Conservation (phyloP, 495 filamentous ascomycete species). For the Xylaria sp. region DNA sequence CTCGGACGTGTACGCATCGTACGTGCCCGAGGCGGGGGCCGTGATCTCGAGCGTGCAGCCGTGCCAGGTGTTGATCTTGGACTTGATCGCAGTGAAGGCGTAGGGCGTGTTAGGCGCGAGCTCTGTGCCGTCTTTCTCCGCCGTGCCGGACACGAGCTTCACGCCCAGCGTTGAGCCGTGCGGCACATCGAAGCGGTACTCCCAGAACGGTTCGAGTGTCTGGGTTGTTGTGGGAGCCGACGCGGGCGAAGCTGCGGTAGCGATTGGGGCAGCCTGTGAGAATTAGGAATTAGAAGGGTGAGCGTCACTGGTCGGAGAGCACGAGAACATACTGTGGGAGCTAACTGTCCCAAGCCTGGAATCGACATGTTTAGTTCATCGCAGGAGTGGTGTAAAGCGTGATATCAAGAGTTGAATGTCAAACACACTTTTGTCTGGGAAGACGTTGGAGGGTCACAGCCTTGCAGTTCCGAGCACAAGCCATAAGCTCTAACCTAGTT, state of each 20-base stretch:
- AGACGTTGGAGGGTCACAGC: background rate
- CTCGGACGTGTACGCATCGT: slow-evolving; percentile 61
- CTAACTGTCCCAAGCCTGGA: slow-evolving; percentile 60
- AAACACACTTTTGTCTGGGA: background rate
- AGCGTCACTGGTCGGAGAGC: background rate
- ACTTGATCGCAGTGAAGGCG: slow-evolving; percentile 82
- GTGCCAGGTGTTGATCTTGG: slow-evolving; percentile 88
- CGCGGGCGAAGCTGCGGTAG: slow-evolving; percentile 33
- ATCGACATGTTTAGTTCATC: slow-evolving; percentile 49
- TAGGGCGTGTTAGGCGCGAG: slow-evolving; percentile 82
- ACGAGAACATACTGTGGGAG: slow-evolving; percentile 46
- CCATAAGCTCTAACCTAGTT: too few species aligned
- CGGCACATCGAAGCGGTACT: slow-evolving; percentile 93
- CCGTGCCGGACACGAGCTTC: slow-evolving; percentile 75
- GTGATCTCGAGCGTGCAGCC: slow-evolving; percentile 83
- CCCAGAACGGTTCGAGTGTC: slow-evolving; percentile 59
- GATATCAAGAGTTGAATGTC: background rate
- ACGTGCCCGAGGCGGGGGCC: slow-evolving; percentile 56
- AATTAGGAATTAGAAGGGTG: slow-evolving; percentile 16
- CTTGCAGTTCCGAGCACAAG: background rate
- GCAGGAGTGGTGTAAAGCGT: background rate
- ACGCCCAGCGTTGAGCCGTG: slow-evolving; percentile 64
- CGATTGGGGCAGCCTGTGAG: slow-evolving; percentile 35
- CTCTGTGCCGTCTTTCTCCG: slow-evolving; percentile 96
- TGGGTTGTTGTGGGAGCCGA: slow-evolving; percentile 35